A percentile compares a stretch with the other conserved stretches of the same genome.
Evolutionary conservation across 768 basidiomycete genomes (phyloP).

Genomic region (Trametes cingulata): DNA sequence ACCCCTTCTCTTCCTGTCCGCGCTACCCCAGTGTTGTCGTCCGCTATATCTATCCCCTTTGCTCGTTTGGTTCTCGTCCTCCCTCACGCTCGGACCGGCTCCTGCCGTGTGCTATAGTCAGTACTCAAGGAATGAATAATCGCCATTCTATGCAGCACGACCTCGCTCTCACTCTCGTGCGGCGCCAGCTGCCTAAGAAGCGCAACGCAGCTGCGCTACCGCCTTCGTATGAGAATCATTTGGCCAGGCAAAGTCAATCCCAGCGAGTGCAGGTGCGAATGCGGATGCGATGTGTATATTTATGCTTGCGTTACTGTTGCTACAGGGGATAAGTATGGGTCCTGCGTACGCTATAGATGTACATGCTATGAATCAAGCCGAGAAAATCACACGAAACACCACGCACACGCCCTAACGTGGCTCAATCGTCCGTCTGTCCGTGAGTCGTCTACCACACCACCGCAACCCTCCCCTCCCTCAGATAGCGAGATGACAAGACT

Average conservation of each 20-base stretch:
- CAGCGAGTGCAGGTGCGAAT: neutral
- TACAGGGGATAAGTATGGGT: constrained; percentile 16
- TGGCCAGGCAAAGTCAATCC: neutral
- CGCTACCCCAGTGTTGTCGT: constrained; percentile 16
- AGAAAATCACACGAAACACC: neutral
- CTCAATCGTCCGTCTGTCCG: neutral
- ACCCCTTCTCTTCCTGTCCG: neutral
- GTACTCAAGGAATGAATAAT: constrained; percentile 14
- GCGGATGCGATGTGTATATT: neutral
- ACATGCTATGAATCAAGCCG: constrained; percentile 5
- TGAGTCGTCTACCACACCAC: neutral
- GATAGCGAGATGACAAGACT: neutral
- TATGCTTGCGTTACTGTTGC: constrained; percentile 15
- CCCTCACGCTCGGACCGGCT: constrained; percentile 12
- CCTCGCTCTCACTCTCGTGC: too few species aligned
- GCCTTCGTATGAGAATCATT: too few species aligned
- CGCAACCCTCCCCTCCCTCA: neutral
- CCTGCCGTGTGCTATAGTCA: constrained; percentile 13
- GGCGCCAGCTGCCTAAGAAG: too few species aligned
- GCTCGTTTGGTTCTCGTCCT: constrained; percentile 4
- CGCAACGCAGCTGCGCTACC: too few species aligned
- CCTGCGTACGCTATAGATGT: constrained; percentile 13
- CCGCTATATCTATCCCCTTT: constrained; percentile 18
- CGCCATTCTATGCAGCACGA: neutral
- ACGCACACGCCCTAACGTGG: neutral